Base-by-base conservation (phyloP, 2,329 filamentous ascomycete species). In the Alternaria atra region DNA sequence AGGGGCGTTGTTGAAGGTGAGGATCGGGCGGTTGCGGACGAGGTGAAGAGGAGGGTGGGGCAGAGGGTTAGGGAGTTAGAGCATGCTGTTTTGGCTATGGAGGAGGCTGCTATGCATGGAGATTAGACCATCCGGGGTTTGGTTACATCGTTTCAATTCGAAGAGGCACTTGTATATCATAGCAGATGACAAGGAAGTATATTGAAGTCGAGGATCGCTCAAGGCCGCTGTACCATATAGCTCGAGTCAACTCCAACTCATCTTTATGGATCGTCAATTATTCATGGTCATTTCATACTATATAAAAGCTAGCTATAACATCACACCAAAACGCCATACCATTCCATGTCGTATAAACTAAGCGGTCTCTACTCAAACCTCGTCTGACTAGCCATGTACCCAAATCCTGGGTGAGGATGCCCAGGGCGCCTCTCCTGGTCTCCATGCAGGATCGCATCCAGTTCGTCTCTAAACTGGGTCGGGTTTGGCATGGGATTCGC, bases 21-120 rank as follows among this genome's bases (percentile, higher is more conserved):
- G 29, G 77, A 82, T 68, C 66, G 71, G 13, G 78, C 80, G 34
- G 71, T 85, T 37, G 81, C 78, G 17, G 81, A 84, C 55, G 84
- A 86, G 72, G 82, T 87, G 25, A 81, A 82, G 74, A 77, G 79
- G 60, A 77, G 84, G 64, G 80, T 85, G 30, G 84, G 84, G 9
- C 78, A 82, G 61, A 74, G 84, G 65, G 82, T 87, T 46, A 72
- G 84, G 63, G 85, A 87, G 74, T 74, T 87, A 65, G 84, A 86
- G 69, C 79, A 80, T 63, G 85, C 82, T 1, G 80, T 87, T 1
- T 69, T 77, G 56, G 81, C 77, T 2, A 79, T 87, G 79, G 84
- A 86, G 72, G 82, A 86, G 75, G 73, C 78, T 66, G 84, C 82
- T 40, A 70, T 74, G 65, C 80, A 83, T 68, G 80, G 84, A 64